A percentile compares a stretch with the other conserved stretches of the same genome.
Conservation (phyloP, 2,329 filamentous ascomycete genomes). For the Aureobasidium namibiae region DNA sequence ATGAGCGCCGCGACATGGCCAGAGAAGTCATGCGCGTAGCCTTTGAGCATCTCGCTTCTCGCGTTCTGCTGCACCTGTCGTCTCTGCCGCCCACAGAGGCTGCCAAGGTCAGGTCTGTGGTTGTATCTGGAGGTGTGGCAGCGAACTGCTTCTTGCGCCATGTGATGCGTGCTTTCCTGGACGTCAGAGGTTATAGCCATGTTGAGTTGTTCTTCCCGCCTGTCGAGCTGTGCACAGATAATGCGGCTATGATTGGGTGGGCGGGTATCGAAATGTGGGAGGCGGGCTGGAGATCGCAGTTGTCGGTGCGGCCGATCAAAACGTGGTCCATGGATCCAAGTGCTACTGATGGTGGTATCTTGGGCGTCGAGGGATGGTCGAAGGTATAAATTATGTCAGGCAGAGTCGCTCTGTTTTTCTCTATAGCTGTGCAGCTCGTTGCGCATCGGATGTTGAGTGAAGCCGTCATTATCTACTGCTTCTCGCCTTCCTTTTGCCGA, state of each 20-base stretch:
- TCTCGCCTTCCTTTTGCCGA: constrained; percentile 23
- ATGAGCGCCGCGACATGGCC: constrained; percentile 62
- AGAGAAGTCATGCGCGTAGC: constrained; percentile 66
- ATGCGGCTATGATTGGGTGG: constrained; percentile 97
- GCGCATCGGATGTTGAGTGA: not conserved
- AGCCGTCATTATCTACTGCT: not conserved
- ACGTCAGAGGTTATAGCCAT: constrained; percentile 55
- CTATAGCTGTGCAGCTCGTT: not conserved
- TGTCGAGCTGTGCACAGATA: constrained; percentile 74
- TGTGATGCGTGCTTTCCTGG: constrained; percentile 49
- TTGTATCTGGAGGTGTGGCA: constrained; percentile 85
- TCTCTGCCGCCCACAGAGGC: constrained; percentile 5
- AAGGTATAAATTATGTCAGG: not conserved
- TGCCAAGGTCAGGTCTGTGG: constrained; percentile 50
- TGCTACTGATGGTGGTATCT: constrained; percentile 55
- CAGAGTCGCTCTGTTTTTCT: not conserved
- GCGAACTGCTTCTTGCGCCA: constrained; percentile 71
- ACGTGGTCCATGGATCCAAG: constrained; percentile 67
- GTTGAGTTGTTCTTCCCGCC: constrained; percentile 68
- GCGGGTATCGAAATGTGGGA: constrained; percentile 86
- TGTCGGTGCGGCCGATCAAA: constrained; percentile 52
- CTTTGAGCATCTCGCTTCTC: constrained; percentile 78
- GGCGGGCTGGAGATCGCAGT: constrained; percentile 58
- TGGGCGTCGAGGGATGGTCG: constrained; percentile 40
- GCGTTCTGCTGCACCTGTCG: constrained; percentile 51